Percentiles rank a stretch among this genome's conserved stretches.
Evolutionary conservation across 148 eudicot species (phyloP).

Genomic region (Nepenthes gracilis): DNA sequence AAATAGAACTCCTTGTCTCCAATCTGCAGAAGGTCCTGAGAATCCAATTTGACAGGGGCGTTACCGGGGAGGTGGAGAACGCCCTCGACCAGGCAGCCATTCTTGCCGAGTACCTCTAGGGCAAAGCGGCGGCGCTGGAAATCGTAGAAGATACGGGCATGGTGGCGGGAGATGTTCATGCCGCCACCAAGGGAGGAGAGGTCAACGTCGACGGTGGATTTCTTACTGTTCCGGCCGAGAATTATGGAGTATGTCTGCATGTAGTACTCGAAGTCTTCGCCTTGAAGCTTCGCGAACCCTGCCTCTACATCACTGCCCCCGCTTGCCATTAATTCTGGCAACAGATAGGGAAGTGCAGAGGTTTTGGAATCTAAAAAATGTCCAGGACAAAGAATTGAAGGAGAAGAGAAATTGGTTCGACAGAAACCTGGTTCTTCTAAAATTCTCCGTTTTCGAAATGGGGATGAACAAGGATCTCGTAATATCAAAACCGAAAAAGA

Average conservation of each 20-base stretch:
- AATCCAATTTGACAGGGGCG: constrained; percentile 74
- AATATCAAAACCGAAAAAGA: too few species aligned
- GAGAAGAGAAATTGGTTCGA: too few species aligned
- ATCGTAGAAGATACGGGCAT: constrained; percentile 95
- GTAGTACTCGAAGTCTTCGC: constrained; percentile 96
- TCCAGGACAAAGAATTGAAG: too few species aligned
- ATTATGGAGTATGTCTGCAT: constrained; percentile 94
- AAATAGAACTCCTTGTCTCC: constrained; percentile 94
- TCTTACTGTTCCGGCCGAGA: constrained; percentile 77
- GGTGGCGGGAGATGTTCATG: constrained; percentile 96
- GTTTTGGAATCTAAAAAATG: too few species aligned
- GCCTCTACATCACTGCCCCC: constrained; percentile 80
- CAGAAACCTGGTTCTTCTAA: too few species aligned
- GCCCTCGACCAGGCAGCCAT: constrained; percentile 87
- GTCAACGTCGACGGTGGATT: constrained; percentile 88
- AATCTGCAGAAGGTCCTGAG: constrained; percentile 79
- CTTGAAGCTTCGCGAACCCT: constrained; percentile 89
- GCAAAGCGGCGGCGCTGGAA: constrained; percentile 90
- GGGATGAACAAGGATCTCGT: too few species aligned
- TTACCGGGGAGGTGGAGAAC: constrained; percentile 82
- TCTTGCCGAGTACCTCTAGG: constrained; percentile 82
- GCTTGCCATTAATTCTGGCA: constrained; percentile 8
- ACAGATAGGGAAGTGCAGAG: too few species aligned
- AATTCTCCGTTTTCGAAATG: too few species aligned
- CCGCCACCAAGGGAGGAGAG: constrained; percentile 89